These are phyloP conservation scores for Prinsepia uniflora DNA, from an alignment of 306 rosid species.

Conservation along the genomic window DNA sequence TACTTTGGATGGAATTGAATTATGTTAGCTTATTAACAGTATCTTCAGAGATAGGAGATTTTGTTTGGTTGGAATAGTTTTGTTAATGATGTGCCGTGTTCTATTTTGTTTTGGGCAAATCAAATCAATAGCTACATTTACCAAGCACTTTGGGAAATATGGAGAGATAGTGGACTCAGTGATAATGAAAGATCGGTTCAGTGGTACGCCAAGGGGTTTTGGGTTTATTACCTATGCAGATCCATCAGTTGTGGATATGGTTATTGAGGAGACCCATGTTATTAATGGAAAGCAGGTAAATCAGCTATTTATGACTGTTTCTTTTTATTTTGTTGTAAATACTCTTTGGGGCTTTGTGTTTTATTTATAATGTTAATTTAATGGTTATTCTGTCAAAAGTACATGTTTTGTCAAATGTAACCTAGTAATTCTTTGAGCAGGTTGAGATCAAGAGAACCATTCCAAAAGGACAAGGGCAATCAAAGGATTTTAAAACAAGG, in stretches of 20 bases:
- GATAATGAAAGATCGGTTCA: constrained; percentile 82
- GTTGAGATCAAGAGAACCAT: constrained; percentile 94
- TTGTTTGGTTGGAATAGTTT: not conserved
- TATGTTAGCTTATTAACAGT: not conserved
- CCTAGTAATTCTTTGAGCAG: constrained; percentile 24
- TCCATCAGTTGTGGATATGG: constrained; percentile 79
- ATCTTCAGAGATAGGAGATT: not conserved
- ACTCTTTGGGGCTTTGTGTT: not conserved
- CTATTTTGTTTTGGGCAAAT: not conserved
- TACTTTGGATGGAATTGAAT: not conserved
- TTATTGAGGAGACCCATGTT: constrained; percentile 69
- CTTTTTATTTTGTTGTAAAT: not conserved
- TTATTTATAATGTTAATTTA: not conserved
- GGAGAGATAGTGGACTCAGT: constrained; percentile 93
- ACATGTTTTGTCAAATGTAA: not conserved
- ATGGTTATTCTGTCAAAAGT: not conserved
- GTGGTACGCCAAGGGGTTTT: constrained; percentile 82
- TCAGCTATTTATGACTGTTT: not conserved
- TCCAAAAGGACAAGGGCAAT: constrained; percentile 79
- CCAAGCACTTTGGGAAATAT: constrained; percentile 77
- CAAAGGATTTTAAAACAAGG: constrained; percentile 78
- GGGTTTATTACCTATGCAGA: constrained; percentile 86
- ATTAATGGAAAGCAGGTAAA: constrained; percentile 73
- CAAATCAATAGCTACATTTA: constrained; percentile 51
- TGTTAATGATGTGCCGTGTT: not conserved